Conservation (phyloP, 768 basidiomycete species). For the Rhodotorula babjevae region DNA sequence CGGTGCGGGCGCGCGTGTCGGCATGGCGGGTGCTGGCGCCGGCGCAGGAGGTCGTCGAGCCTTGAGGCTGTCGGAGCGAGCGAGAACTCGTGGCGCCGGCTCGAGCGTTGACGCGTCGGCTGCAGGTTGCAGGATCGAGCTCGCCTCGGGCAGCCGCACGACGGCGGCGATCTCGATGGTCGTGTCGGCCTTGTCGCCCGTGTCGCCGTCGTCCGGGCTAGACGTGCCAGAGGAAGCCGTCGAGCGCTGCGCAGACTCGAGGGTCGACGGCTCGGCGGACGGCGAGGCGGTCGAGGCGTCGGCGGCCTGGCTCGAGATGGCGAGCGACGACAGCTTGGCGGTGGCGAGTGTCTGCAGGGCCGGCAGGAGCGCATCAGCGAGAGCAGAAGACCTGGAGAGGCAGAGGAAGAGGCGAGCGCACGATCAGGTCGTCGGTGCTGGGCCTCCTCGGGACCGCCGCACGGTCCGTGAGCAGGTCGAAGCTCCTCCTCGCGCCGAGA, state of each 20-base stretch:
- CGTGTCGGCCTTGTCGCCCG: not conserved
- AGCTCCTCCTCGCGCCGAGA: slow-evolving; percentile 1
- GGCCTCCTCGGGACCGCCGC: slow-evolving; percentile 17
- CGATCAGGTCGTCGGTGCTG: slow-evolving; percentile 36
- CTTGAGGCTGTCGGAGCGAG: slow-evolving; percentile 18
- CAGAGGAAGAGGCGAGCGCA: not conserved
- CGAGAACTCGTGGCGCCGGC: slow-evolving; percentile 3
- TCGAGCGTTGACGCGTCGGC: not conserved
- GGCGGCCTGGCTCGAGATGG: not conserved
- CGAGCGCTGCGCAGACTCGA: not conserved
- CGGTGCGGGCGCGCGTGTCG: not conserved
- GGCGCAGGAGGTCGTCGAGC: not conserved
- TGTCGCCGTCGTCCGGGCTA: slow-evolving; percentile 1
- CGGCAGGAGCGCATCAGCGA: not conserved
- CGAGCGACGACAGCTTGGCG: slow-evolving; percentile 22
- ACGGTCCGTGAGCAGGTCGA: slow-evolving; percentile 20
- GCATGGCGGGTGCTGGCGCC: not conserved
- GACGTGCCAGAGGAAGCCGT: slow-evolving; percentile 9
- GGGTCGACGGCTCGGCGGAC: not conserved
- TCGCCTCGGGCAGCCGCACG: slow-evolving; percentile 11
- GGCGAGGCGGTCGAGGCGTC: not conserved
- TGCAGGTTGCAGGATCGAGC: not conserved
- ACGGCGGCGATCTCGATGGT: slow-evolving; percentile 18
- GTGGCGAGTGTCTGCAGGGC: slow-evolving; percentile 22
- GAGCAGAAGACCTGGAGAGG: not conserved